Evolutionary conservation across 2,329 filamentous ascomycete species (phyloP).

Genomic region (Fusarium torreyae): DNA sequence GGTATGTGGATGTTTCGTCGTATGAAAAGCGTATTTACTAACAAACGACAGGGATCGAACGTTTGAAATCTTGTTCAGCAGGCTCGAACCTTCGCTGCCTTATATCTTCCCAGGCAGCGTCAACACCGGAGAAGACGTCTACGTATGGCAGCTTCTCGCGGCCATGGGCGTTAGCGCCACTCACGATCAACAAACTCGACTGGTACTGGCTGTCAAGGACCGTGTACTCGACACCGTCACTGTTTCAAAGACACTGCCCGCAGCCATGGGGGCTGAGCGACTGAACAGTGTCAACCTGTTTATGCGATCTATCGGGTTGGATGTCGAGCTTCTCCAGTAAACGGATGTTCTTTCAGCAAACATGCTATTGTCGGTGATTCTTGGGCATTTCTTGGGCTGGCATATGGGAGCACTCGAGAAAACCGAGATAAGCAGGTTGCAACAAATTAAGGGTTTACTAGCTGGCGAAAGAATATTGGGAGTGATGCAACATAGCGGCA

Average conservation of each 20-base stretch:
- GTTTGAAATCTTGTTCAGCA: slow-evolving; percentile 90
- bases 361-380: slow-evolving; percentile 45
- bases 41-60: slow-evolving; percentile 73
- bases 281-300: slow-evolving; percentile 96
- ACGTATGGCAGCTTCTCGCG: slow-evolving; percentile 98
- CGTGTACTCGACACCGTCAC: slow-evolving; percentile 95
- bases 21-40: slow-evolving; percentile 46
- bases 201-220: slow-evolving; percentile 97
- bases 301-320: slow-evolving; percentile 98
- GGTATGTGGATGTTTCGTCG: slow-evolving; percentile 65
- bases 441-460: slow-evolving; percentile 36
- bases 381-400: slow-evolving; percentile 49
- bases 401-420: slow-evolving; percentile 44
- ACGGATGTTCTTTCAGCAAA: slow-evolving; percentile 31
- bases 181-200: slow-evolving; percentile 93
- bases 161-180: slow-evolving; percentile 94
- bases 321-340: slow-evolving; percentile 81
- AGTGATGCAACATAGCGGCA: slow-evolving; percentile 27
- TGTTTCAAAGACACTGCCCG: slow-evolving; percentile 89
- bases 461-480: slow-evolving; percentile 44
- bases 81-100: slow-evolving; percentile 85
- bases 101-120: slow-evolving; percentile 94
- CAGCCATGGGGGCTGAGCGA: slow-evolving; percentile 86
- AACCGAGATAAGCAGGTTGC: slow-evolving; percentile 42
- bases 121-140: slow-evolving; percentile 91